Percentiles rank a stretch among this genome's conserved stretches.
These are phyloP conservation scores for Trichoderma sp. DNA, from an alignment of 2,329 filamentous ascomycete genomes.

Conservation along the genomic window DNA sequence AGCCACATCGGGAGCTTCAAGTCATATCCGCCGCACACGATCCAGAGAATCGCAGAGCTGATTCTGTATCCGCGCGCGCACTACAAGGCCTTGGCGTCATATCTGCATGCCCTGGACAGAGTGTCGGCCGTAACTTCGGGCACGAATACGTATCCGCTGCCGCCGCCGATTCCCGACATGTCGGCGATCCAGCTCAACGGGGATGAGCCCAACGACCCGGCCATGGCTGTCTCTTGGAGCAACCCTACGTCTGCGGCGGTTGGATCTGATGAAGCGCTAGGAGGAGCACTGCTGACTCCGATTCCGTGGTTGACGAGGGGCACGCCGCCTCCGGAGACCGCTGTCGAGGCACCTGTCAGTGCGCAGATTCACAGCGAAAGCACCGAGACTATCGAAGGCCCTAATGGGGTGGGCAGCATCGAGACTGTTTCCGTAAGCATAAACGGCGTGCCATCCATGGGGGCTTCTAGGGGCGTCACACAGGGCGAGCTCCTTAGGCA, in stretches of 20 bases:
- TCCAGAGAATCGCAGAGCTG: constrained; percentile 90
- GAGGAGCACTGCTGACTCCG: constrained; percentile 87
- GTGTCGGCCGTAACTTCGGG: constrained; percentile 88
- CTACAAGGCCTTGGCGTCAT: constrained; percentile 81
- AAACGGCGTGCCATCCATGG: constrained; percentile 66
- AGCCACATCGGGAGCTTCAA: constrained; percentile 70
- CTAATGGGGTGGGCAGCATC: constrained; percentile 76
- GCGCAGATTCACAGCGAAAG: constrained; percentile 67
- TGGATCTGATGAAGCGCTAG: constrained; percentile 85
- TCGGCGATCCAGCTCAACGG: constrained; percentile 66
- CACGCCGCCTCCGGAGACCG: constrained; percentile 39
- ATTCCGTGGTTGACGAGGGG: constrained; percentile 79
- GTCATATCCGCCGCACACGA: constrained; percentile 81
- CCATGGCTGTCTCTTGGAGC: constrained; percentile 50
- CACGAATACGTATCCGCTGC: constrained; percentile 80
- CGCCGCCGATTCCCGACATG: constrained; percentile 64
- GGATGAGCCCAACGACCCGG: constrained; percentile 48
- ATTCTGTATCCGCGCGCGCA: constrained; percentile 75
- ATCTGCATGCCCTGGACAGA: constrained; percentile 87
- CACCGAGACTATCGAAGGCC: constrained; percentile 80
- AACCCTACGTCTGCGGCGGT: constrained; percentile 56
- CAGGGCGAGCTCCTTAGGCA: constrained; percentile 86
- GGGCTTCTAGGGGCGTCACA: constrained; percentile 63
- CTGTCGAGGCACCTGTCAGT: constrained; percentile 34
- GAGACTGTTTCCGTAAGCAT: constrained; percentile 80